Evolutionary conservation across 2,329 filamentous ascomycete genomes (phyloP), one percentile per base, ranked within the genome.

Genomic region (Ilyonectria sp.): DNA sequence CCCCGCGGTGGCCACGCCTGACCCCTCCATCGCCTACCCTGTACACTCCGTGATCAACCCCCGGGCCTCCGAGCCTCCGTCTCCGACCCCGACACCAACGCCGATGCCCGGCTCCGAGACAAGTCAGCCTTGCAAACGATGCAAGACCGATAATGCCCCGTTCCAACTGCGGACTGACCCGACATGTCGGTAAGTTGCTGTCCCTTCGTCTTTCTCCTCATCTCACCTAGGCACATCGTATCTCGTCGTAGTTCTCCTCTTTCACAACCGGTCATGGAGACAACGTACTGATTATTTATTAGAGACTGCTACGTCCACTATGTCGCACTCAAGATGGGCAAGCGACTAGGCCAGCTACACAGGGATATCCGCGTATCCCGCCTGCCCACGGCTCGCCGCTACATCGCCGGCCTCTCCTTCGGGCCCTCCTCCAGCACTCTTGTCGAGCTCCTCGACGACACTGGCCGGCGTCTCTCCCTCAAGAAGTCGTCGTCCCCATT

Each of bases 371-470:
- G 82, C 62, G 70, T 75, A 68, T 74, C 77, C 53, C 71, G 76
- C 60, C 76, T 79, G 65, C 79, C 75, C 68, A 77, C 75, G 70
- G 75, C 78, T 11, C 79, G 78, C 46, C 76, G 77, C 59, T 88
- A 97, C 54, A 83, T 97, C 19, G 83, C 97, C 21, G 94, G 94
- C 6, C 83, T 98, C 2, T 97, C 95, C 0, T 91, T 94, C 75
- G 95, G 96, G 1, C 84, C 92, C 1, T 96, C 93, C 1, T 98
- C 95, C 0, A 86, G 92, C 15, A 89, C 90, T 15, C 84, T 99
- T 49, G 85, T 97, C 33, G 89, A 95, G 74, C 86, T 97, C 23
- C 84, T 98, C 60, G 88, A 93, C 79, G 83, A 87, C 67, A 93
- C 94, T 76, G 84, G 93, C 52, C 84, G 88, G 71, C 87, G 86